These are phyloP conservation scores for Teratosphaeria zuluensis DNA, from an alignment of 2,329 filamentous ascomycete genomes.

Conservation along the genomic window DNA sequence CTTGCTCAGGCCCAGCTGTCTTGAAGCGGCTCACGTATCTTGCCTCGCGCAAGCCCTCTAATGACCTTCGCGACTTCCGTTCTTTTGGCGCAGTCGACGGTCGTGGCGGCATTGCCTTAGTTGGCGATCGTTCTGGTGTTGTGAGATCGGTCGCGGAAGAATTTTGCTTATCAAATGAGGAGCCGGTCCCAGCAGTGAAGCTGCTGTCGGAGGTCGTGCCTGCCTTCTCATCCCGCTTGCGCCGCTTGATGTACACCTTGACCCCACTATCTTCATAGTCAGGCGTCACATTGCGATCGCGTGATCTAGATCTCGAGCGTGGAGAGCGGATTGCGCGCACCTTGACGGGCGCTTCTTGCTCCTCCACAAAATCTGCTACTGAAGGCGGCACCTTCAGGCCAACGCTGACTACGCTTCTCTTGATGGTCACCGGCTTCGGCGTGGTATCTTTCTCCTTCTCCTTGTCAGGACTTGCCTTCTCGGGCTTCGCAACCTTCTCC, in stretches of 20 bases:
- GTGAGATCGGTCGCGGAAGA: slow-evolving; percentile 21
- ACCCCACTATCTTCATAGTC: slow-evolving; percentile 24
- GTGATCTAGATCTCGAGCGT: slow-evolving; percentile 14
- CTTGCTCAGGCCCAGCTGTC: not conserved
- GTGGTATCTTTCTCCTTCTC: slow-evolving; percentile 15
- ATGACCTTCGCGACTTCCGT: not conserved
- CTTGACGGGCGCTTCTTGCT: slow-evolving; percentile 12
- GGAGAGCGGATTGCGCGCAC: slow-evolving; percentile 13
- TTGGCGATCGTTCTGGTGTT: slow-evolving; percentile 16
- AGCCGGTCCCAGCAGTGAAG: slow-evolving; percentile 14
- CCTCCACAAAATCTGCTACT: slow-evolving; percentile 20
- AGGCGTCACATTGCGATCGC: slow-evolving; percentile 15
- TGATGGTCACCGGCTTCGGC: slow-evolving; percentile 20
- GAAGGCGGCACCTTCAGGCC: slow-evolving; percentile 26
- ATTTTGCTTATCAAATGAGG: slow-evolving; percentile 20
- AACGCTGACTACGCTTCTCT: slow-evolving; percentile 22
- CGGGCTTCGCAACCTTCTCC: slow-evolving; percentile 19
- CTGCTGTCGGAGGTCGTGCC: slow-evolving; percentile 19
- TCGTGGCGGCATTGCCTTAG: slow-evolving; percentile 12
- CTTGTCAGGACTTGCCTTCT: slow-evolving; percentile 10
- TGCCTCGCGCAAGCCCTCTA: not conserved
- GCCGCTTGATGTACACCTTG: slow-evolving; percentile 25
- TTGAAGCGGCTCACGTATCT: slow-evolving; percentile 2
- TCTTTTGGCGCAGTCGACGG: slow-evolving; percentile 11
- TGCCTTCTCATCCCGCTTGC: slow-evolving; percentile 10